Conservation (phyloP, 2,329 filamentous ascomycete genomes). For the Ophiocordyceps camponoti-rufipedis region DNA sequence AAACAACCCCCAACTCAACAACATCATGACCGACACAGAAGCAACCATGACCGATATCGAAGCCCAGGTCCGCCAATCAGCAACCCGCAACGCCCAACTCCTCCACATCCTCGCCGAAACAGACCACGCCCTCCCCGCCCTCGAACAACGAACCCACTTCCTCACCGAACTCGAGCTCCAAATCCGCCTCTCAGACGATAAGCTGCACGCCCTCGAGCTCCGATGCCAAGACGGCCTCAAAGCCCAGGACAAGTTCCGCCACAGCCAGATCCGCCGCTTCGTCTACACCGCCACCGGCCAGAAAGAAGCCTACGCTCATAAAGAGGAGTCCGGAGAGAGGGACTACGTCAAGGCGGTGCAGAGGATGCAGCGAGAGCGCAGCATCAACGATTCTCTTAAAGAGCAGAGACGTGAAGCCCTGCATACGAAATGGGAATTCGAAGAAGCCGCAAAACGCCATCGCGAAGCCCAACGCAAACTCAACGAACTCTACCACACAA, state of each 20-base stretch:
- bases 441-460: conserved; percentile 16
- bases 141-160: conserved; percentile 25
- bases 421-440: conserved; percentile 15
- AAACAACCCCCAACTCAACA: too few relatives aligned
- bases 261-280: conserved; percentile 32
- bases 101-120: conserved; percentile 27
- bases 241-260: conserved; percentile 33
- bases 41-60: background rate
- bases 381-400: conserved; percentile 20
- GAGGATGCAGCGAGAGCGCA: conserved; percentile 24
- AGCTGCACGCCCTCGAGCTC: conserved; percentile 18
- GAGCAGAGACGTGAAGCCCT: conserved; percentile 21
- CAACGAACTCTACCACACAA: conserved; percentile 28
- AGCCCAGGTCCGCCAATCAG: background rate
- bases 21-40: background rate
- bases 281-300: conserved; percentile 30
- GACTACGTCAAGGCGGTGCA: conserved; percentile 36
- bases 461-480: conserved; percentile 24
- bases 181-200: conserved; percentile 15
- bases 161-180: conserved; percentile 25
- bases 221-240: conserved; percentile 27
- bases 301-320: conserved; percentile 19
- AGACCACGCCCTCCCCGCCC: conserved; percentile 25
- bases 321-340: conserved; percentile 31
- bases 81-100: conserved; percentile 17